Evolutionary conservation across 768 basidiomycete genomes (phyloP).

Genomic region (Pleurotus ostreatus): DNA sequence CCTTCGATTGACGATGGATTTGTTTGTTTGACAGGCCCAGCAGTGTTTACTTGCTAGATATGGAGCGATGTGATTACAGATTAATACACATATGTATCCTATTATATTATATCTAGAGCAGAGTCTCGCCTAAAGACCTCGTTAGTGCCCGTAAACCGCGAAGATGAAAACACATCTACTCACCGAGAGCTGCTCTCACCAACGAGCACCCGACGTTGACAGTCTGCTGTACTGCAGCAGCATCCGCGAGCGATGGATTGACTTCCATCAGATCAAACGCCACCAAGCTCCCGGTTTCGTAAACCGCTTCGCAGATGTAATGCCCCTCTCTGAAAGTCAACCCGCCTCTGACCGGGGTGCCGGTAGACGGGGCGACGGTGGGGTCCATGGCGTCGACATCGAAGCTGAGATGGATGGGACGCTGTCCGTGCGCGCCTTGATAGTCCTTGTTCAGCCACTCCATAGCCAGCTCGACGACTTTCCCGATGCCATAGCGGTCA

Average conservation of each 20-base stretch:
- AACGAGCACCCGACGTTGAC: constrained; percentile 88
- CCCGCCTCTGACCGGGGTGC: constrained; percentile 92
- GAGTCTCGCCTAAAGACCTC: constrained; percentile 9
- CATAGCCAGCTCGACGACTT: constrained; percentile 94
- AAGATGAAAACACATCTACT: constrained; percentile 17
- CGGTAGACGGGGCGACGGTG: constrained; percentile 91
- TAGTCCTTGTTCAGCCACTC: constrained; percentile 86
- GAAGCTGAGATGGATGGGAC: constrained; percentile 92
- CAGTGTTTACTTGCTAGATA: constrained; percentile 26
- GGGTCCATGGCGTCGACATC: constrained; percentile 97
- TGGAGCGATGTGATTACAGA: neutral
- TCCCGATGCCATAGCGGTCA: constrained; percentile 87
- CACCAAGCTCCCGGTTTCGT: constrained; percentile 89
- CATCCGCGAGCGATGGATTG: constrained; percentile 87
- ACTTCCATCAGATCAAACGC: constrained; percentile 97
- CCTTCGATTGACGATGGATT: neutral
- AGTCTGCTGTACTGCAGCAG: constrained; percentile 74
- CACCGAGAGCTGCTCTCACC: constrained; percentile 78
- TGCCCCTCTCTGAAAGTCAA: constrained; percentile 98
- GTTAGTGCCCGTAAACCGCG: neutral
- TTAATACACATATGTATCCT: neutral
- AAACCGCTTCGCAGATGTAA: constrained; percentile 91
- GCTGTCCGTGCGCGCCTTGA: neutral
- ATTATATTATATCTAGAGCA: constrained; percentile 5
- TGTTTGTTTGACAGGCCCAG: constrained; percentile 19